A percentile compares a stretch with the other conserved stretches of the same genome.
Evolutionary conservation across 164 flowering plant genomes (phyloP).

Genomic region (Tetrastigma voinierianum): DNA sequence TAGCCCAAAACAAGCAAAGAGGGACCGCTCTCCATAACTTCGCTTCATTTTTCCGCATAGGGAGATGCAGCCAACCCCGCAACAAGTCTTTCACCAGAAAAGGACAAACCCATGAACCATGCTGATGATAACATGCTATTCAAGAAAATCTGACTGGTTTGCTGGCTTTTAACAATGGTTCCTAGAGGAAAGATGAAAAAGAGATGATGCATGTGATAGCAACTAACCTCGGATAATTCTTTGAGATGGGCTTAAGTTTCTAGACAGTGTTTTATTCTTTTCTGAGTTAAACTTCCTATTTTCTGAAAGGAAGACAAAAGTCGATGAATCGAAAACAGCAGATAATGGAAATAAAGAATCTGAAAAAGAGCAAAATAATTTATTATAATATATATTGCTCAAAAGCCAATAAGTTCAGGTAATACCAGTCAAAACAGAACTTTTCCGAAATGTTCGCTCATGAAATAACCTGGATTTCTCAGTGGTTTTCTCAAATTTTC

Average conservation of each 20-base stretch:
- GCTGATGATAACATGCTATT: neutral
- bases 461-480: slow-evolving; percentile 12
- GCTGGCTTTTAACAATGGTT: neutral
- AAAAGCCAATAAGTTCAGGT: neutral
- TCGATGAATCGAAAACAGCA: neutral
- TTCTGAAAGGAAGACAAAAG: slow-evolving; percentile 15
- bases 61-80: too few species aligned
- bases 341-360: too few species aligned
- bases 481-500: slow-evolving; percentile 17
- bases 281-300: slow-evolving; percentile 11
- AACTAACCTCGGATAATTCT: slow-evolving; percentile 41
- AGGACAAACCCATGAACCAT: too few species aligned
- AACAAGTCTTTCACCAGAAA: too few species aligned
- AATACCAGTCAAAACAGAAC: slow-evolving; percentile 25
- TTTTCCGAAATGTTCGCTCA: slow-evolving; percentile 17
- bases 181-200: neutral
- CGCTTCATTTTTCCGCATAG: too few species aligned
- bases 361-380: too few species aligned
- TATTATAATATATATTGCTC: too few species aligned
- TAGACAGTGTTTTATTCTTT: slow-evolving; percentile 15
- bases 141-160: neutral
- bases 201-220: neutral
- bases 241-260: slow-evolving; percentile 40
- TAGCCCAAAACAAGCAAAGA: too few species aligned
- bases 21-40: too few species aligned